phyloP scores from a whole-genome alignment of 352 stramenopile genomes.

The Albugo laibachii region DNA sequence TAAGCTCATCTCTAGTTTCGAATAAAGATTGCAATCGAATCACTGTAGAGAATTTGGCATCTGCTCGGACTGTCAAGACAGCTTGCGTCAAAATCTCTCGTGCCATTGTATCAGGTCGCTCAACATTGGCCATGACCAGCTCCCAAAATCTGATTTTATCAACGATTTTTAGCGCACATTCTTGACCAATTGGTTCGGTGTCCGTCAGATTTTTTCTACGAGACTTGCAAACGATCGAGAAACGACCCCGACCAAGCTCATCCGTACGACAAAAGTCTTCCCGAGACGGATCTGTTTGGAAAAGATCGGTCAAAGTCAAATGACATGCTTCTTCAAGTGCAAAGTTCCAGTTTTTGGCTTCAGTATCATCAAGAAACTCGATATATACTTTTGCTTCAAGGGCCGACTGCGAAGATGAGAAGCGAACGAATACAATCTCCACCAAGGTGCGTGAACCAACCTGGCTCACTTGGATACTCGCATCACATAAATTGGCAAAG shows the following conservation, averaged over 20 bases:
- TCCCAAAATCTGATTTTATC: constrained; percentile 84
- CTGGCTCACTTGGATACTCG: constrained; percentile 27
- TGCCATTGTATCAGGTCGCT: constrained; percentile 71
- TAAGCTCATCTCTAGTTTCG: constrained; percentile 49
- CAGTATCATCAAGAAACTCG: background rate
- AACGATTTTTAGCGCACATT: constrained; percentile 84
- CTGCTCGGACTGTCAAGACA: constrained; percentile 45
- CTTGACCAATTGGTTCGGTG: constrained; percentile 6
- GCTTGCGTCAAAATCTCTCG: constrained; percentile 68
- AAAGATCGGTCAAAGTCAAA: constrained; percentile 1
- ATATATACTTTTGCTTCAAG: background rate
- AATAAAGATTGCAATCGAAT: constrained; percentile 70
- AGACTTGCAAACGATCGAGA: constrained; percentile 46
- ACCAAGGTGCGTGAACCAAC: too few species aligned
- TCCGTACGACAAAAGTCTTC: constrained; percentile 10
- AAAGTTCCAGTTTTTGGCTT: constrained; percentile 1
- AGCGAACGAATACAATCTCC: too few species aligned
- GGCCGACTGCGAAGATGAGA: background rate
- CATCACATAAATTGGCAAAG: constrained; percentile 57
- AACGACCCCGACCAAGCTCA: constrained; percentile 65
- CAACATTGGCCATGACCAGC: constrained; percentile 71
- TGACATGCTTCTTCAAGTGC: constrained; percentile 2
- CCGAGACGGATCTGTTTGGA: background rate
- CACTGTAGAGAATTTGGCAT: constrained; percentile 34
- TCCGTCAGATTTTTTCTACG: constrained; percentile 9